phyloP scores from a whole-genome alignment of 352 stramenopile genomes.

The Globisporangium yorkense region DNA sequence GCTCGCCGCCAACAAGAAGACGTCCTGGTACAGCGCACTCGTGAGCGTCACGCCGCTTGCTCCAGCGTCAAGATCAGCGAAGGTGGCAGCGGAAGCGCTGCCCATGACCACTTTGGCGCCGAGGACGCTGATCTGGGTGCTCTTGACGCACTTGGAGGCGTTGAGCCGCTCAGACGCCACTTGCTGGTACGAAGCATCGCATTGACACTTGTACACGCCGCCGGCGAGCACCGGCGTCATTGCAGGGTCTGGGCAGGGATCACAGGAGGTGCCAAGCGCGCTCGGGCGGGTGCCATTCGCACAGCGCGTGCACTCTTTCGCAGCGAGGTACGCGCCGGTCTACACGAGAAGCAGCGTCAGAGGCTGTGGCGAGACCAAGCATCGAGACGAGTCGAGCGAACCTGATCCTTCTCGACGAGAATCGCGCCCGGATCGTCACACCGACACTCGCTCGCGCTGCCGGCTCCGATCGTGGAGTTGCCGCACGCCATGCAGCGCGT shows the following conservation, averaged over 20 bases:
- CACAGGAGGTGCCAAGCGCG: constrained; percentile 39
- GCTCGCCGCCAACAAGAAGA: constrained; percentile 61
- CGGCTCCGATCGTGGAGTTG: constrained; percentile 45
- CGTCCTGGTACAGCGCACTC: constrained; percentile 73
- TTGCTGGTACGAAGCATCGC: constrained; percentile 46
- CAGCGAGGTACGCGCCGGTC: constrained; percentile 38
- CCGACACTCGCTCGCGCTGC: constrained; percentile 34
- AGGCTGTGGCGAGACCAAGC: background rate
- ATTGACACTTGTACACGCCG: constrained; percentile 41
- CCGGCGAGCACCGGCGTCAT: constrained; percentile 54
- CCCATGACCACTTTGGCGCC: constrained; percentile 41
- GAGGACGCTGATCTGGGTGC: constrained; percentile 42
- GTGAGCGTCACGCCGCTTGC: constrained; percentile 22
- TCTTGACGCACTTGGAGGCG: constrained; percentile 33
- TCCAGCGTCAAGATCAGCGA: constrained; percentile 30
- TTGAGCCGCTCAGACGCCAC: constrained; percentile 33
- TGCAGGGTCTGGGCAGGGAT: constrained; percentile 58
- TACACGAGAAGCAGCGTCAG: constrained; percentile 12
- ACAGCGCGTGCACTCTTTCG: constrained; percentile 64
- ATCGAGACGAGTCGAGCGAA: constrained; percentile 6
- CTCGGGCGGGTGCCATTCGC: constrained; percentile 32
- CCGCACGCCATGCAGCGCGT: constrained; percentile 52
- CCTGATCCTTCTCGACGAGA: constrained; percentile 42
- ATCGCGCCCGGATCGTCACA: constrained; percentile 36
- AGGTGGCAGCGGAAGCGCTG: constrained; percentile 26